phyloP scores from a whole-genome alignment of 2,329 filamentous ascomycete genomes.

The Fusarium oligoseptatum region DNA sequence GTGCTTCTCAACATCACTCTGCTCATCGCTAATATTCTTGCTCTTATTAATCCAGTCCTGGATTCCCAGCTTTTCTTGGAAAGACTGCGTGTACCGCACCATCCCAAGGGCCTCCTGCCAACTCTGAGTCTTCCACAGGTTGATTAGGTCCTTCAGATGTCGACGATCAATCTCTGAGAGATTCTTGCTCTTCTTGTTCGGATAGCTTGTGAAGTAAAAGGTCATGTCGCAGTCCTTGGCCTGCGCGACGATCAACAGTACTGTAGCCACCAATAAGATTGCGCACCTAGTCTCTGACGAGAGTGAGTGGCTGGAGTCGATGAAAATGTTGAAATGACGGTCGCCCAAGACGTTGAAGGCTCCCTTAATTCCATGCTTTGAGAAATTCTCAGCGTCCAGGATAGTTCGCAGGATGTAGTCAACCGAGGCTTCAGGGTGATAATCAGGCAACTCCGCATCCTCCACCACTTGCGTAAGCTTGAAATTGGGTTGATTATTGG shows the following conservation, averaged over 20 bases:
- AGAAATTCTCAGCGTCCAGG: neutral
- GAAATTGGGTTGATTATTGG: neutral
- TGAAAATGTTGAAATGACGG: neutral
- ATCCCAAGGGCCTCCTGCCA: neutral
- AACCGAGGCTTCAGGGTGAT: neutral
- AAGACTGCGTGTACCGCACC: neutral
- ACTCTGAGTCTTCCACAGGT: neutral
- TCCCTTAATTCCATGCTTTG: neutral
- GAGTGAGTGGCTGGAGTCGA: neutral
- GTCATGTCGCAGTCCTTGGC: neutral
- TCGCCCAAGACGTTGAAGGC: neutral
- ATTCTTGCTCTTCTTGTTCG: neutral
- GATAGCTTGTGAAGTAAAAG: neutral
- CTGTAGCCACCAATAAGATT: neutral
- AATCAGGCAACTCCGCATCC: neutral
- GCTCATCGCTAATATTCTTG: neutral
- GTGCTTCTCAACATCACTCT: neutral
- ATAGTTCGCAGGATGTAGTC: neutral
- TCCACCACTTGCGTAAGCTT: neutral
- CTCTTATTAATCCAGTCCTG: neutral
- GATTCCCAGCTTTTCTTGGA: neutral
- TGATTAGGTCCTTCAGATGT: neutral
- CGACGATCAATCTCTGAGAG: neutral
- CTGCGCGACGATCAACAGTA: neutral
- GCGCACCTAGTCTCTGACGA: neutral